Evolutionary conservation across 345 rosid genomes (phyloP).

Genomic region (Lepidium africanum): DNA sequence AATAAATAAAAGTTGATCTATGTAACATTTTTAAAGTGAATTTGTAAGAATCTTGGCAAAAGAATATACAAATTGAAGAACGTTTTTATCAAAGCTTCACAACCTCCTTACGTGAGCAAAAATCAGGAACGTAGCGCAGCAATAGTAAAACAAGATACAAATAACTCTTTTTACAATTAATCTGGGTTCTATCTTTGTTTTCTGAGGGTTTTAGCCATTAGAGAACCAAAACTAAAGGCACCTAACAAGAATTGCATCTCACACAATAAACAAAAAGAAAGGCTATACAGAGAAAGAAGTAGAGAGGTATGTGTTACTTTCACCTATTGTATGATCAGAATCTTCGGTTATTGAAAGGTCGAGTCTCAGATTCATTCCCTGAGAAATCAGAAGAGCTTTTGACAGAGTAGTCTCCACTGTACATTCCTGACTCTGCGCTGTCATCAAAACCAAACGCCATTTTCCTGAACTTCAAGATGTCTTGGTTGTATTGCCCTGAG

Average conservation of each 20-base stretch:
- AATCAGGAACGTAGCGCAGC: not conserved
- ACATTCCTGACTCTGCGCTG: constrained; percentile 39
- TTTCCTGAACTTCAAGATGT: constrained; percentile 60
- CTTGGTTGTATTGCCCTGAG: constrained; percentile 77
- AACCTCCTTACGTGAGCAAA: constrained; percentile 10
- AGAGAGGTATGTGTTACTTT: constrained; percentile 6
- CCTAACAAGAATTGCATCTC: constrained; percentile 23
- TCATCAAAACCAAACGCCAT: constrained; percentile 48
- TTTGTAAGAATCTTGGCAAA: constrained; percentile 1
- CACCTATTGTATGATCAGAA: constrained; percentile 21
- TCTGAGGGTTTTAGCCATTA: not conserved
- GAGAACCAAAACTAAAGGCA: constrained; percentile 21
- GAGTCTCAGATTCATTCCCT: constrained; percentile 28
- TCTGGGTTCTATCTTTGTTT: constrained; percentile 3
- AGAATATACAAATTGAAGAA: constrained; percentile 17
- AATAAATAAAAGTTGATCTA: not conserved
- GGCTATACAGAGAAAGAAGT: constrained; percentile 15
- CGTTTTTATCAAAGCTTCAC: constrained; percentile 7
- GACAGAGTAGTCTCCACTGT: constrained; percentile 44
- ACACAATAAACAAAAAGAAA: not conserved
- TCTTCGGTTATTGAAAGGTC: constrained; percentile 20
- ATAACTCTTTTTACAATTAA: not conserved
- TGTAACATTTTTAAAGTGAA: not conserved
- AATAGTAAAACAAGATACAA: not conserved
- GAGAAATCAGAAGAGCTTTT: constrained; percentile 34